Evolutionary conservation across 1,284 basidiomycete genomes (phyloP).

Genomic region (Ustilago hordei): DNA sequence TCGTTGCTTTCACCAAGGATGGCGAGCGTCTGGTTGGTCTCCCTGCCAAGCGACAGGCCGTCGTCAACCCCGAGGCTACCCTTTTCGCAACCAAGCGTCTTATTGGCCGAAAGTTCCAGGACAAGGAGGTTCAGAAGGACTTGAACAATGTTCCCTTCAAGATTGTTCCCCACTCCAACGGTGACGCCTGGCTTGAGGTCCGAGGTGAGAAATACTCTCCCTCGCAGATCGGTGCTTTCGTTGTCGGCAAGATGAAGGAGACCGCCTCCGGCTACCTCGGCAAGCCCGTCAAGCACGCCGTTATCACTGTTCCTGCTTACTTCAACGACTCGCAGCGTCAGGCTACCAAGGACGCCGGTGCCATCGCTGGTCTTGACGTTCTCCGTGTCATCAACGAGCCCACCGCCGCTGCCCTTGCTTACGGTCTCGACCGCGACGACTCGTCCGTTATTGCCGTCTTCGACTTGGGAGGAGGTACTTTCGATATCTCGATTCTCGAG

Average conservation of each 20-base stretch:
- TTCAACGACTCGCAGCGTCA: slow-evolving; percentile 99
- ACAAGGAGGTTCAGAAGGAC: slow-evolving; percentile 93
- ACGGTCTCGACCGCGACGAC: slow-evolving; percentile 73
- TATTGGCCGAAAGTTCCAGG: slow-evolving; percentile 92
- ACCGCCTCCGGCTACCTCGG: slow-evolving; percentile 92
- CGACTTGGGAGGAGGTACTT: slow-evolving; percentile 93
- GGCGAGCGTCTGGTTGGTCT: slow-evolving; percentile 83
- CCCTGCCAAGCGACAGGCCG: slow-evolving; percentile 96
- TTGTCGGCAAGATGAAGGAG: slow-evolving; percentile 94
- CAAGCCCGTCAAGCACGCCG: slow-evolving; percentile 89
- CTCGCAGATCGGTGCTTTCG: slow-evolving; percentile 79
- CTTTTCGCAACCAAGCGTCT: slow-evolving; percentile 88
- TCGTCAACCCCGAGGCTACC: slow-evolving; percentile 82
- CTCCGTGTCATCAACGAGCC: slow-evolving; percentile 99
- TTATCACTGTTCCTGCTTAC: slow-evolving; percentile 96
- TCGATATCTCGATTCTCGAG: slow-evolving; percentile 97
- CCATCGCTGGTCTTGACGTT: slow-evolving; percentile 95
- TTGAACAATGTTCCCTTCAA: slow-evolving; percentile 80
- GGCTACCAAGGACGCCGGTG: slow-evolving; percentile 96
- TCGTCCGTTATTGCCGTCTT: slow-evolving; percentile 84
- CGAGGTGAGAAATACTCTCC: slow-evolving; percentile 75
- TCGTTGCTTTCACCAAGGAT: slow-evolving; percentile 95
- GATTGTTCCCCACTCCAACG: slow-evolving; percentile 77
- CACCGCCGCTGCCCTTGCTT: slow-evolving; percentile 95
- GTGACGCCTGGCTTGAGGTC: slow-evolving; percentile 81